phyloP scores from a whole-genome alignment of 371 early-diverging fungal species.

The Hamiltosporidium tvaerminnensis region DNA sequence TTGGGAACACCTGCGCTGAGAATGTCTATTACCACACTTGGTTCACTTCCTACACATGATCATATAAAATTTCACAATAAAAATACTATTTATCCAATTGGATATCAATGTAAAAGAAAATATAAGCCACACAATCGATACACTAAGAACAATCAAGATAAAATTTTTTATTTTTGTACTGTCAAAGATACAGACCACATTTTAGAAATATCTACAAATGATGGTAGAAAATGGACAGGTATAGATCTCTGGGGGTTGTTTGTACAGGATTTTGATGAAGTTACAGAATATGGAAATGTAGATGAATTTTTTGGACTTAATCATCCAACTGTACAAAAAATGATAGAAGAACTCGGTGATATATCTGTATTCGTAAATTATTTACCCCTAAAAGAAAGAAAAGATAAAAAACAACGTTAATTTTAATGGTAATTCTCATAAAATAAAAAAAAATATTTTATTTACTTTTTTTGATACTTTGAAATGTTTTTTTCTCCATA shows the following conservation, averaged over 20 bases:
- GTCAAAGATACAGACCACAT: slow-evolving; percentile 5
- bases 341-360: slow-evolving; percentile 41
- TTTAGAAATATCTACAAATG: slow-evolving; percentile 8
- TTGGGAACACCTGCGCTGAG: background rate
- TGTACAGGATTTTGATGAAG: slow-evolving; percentile 13
- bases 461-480: too few species aligned
- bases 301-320: slow-evolving; percentile 42
- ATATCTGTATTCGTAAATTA: slow-evolving; percentile 28
- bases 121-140: slow-evolving; percentile 6
- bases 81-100: slow-evolving; percentile 25
- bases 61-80: slow-evolving; percentile 23
- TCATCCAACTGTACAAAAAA: slow-evolving; percentile 22
- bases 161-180: slow-evolving; percentile 22
- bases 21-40: slow-evolving; percentile 4
- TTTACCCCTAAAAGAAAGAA: slow-evolving; percentile 17
- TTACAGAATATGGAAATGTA: slow-evolving; percentile 13
- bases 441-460: too few species aligned
- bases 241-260: slow-evolving; percentile 19
- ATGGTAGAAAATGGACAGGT: slow-evolving; percentile 25
- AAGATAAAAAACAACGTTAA: background rate
- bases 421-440: too few species aligned
- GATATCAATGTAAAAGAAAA: slow-evolving; percentile 33
- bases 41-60: slow-evolving; percentile 28
- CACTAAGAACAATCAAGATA: slow-evolving; percentile 15
- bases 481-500: too few species aligned